Evolutionary conservation across 495 filamentous ascomycete genomes (phyloP).

Genomic region (Rostrohypoxylon terebratum): DNA sequence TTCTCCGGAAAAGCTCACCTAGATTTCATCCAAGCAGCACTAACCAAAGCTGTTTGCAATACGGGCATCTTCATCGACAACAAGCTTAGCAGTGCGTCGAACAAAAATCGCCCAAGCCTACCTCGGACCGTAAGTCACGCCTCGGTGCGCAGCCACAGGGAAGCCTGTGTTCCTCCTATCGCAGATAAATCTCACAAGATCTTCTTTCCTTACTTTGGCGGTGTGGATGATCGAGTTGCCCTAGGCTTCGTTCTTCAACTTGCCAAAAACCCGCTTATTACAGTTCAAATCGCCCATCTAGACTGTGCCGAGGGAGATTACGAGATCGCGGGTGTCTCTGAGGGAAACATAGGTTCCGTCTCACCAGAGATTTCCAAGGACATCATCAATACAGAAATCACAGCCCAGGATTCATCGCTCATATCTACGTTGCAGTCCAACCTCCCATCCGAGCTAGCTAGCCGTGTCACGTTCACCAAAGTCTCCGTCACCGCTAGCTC

Average conservation of each 20-base stretch:
- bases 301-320: conserved; percentile 49
- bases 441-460: conserved; percentile 66
- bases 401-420: conserved; percentile 68
- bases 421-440: conserved; percentile 72
- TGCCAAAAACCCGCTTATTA: conserved; percentile 78
- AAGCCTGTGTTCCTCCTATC: conserved; percentile 60
- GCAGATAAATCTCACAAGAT: conserved; percentile 82
- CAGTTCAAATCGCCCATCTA: conserved; percentile 74
- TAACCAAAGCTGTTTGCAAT: conserved; percentile 71
- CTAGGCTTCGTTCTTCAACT: conserved; percentile 85
- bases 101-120: conserved; percentile 52
- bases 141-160: conserved; percentile 67
- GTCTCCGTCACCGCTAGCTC: conserved; percentile 45
- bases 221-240: conserved; percentile 84
- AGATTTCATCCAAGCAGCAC: conserved; percentile 71
- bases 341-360: conserved; percentile 44
- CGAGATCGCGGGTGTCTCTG: conserved; percentile 45
- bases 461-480: conserved; percentile 71
- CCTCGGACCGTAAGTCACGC: conserved; percentile 65
- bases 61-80: conserved; percentile 87
- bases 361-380: conserved; percentile 41
- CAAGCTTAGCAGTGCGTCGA: conserved; percentile 66
- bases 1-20: conserved; percentile 68
- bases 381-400: conserved; percentile 50
- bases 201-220: conserved; percentile 89